Evolutionary conservation across 129 eudicot species (phyloP), one percentile per base, ranked within the genome.

Genomic region (Tagetes erecta): DNA sequence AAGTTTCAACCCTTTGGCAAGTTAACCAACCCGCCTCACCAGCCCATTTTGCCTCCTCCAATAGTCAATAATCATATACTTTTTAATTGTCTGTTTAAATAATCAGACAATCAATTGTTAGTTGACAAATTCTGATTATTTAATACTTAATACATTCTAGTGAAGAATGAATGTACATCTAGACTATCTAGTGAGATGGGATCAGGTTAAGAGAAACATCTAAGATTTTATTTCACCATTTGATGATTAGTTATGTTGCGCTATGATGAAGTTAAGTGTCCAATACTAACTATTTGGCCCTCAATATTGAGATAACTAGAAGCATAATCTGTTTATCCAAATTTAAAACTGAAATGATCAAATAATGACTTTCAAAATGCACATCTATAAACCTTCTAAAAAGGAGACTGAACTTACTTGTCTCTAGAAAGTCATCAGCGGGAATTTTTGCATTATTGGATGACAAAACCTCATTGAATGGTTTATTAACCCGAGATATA

Each of bases 371-470:
- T 57, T 45, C 38, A 7, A 33, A 62, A 73, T 55, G 30, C 31
- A 45, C 5, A 60, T 46, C 8, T 31, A 73, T 33, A 73, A 46
- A 72, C 30, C 39, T n/a, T 12, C 1, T 30, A 52, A 5, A 31
- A 70, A n/a, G 14, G 53, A 56, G 50, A 49, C 49, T 39, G 37
- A 68, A 85, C 97, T 87, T 76, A 91, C 97, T 41, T 40, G 77
- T 76, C 63, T 72, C 84, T 63, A 55, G 39, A 8, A 75, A 74
- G 45, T 4, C 72, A 68, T 84, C 77, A 41, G 59, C 74, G 30
- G 80, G 73, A 76, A 51, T 55, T 71, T 56, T 86, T n/a, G 13
- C 41, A 70, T 73, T 58, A 69, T 47, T 45, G 12, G 87, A 71
- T 50, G 73, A 73, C 27, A 80, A 80, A 78, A 67, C 83, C 39